Evolutionary conservation across 257 asterid species (phyloP).

Genomic region (Solanum raphanifolium): DNA sequence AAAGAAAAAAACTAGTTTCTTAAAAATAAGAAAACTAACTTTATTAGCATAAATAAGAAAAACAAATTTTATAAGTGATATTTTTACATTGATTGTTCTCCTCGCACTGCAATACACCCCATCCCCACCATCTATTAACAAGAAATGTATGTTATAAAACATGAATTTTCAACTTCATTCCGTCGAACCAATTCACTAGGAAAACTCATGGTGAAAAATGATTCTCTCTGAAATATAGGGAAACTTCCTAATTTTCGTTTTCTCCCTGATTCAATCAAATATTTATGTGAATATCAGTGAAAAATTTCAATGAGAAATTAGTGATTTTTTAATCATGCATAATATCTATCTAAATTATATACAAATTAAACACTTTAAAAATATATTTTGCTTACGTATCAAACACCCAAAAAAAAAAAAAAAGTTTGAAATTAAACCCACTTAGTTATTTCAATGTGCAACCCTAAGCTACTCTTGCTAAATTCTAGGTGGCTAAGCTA

Average conservation of each 20-base stretch:
- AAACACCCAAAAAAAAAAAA: neutral
- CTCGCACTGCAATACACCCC: neutral
- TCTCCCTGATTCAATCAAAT: rapidly evolving
- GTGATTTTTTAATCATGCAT: too few relatives aligned
- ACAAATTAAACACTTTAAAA: too few relatives aligned
- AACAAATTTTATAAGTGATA: neutral
- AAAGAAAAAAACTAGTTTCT: neutral
- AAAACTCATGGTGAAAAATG: neutral
- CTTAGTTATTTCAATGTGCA: neutral
- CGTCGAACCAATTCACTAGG: neutral
- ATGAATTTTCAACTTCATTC: too few relatives aligned
- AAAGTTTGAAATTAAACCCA: neutral
- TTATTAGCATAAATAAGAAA: neutral
- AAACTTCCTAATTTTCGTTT: neutral
- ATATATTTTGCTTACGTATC: neutral
- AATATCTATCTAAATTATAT: too few relatives aligned
- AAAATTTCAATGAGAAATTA: too few relatives aligned
- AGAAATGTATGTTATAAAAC: neutral
- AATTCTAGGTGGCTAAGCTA: neutral
- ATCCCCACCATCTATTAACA: neutral
- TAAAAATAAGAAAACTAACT: neutral
- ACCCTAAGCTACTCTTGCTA: neutral
- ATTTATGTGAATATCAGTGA: neutral
- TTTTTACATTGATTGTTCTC: too few relatives aligned
- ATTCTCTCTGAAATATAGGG: too few relatives aligned